These are phyloP conservation scores for Coniella lustricola DNA, from an alignment of 2,329 filamentous ascomycete species.

Conservation along the genomic window DNA sequence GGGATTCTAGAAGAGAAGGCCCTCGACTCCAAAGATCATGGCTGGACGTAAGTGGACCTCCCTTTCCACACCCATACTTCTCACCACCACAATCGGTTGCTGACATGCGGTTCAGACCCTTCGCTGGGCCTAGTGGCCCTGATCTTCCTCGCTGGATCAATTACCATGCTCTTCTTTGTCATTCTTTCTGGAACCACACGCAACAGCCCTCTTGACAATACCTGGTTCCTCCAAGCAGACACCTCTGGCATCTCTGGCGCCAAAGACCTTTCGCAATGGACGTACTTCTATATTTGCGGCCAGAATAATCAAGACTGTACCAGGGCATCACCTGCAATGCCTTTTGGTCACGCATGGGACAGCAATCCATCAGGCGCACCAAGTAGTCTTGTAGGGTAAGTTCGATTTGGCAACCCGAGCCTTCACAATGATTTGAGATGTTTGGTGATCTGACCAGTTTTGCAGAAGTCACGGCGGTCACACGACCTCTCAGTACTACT, in stretches of 20 bases:
- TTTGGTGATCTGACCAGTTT: neutral
- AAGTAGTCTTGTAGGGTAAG: constrained; percentile 37
- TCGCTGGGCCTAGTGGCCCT: constrained; percentile 36
- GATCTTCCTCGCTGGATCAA: constrained; percentile 42
- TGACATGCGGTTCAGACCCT: constrained; percentile 27
- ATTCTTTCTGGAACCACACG: constrained; percentile 48
- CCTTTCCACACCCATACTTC: neutral
- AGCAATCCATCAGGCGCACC: constrained; percentile 38
- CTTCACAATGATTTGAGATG: neutral
- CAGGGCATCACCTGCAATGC: constrained; percentile 50
- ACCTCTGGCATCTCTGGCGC: constrained; percentile 67
- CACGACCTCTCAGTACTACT: constrained; percentile 58
- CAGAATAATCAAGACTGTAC: constrained; percentile 59
- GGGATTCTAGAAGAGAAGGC: neutral
- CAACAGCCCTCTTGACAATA: constrained; percentile 56
- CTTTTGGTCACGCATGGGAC: constrained; percentile 67
- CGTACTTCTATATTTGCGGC: constrained; percentile 79
- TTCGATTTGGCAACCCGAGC: neutral
- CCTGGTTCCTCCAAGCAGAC: constrained; percentile 80
- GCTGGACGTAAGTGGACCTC: constrained; percentile 5
- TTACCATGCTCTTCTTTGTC: constrained; percentile 51
- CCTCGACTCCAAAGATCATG: constrained; percentile 10
- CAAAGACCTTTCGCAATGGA: constrained; percentile 69
- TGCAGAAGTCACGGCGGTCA: constrained; percentile 35
- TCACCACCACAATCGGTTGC: neutral